These are phyloP conservation scores for Dryadomyces quercivorus DNA, from an alignment of 2,329 filamentous ascomycete species.

Conservation along the genomic window DNA sequence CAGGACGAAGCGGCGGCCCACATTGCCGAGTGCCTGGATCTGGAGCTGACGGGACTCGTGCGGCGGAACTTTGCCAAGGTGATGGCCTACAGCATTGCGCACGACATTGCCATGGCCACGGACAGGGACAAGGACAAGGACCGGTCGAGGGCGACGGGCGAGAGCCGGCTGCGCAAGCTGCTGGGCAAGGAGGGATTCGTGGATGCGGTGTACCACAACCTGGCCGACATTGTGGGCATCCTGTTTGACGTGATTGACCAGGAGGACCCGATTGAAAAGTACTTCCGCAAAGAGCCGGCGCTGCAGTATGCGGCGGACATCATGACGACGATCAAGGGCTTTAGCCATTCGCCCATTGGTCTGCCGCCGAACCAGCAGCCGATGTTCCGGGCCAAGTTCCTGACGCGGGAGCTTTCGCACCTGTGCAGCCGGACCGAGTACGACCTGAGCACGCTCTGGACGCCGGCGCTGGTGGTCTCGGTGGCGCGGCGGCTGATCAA, in stretches of 20 bases:
- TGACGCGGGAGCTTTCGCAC: slow-evolving; percentile 63
- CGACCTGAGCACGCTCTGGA: slow-evolving; percentile 58
- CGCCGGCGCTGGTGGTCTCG: slow-evolving; percentile 58
- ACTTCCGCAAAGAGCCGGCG: slow-evolving; percentile 45
- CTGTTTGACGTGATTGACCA: slow-evolving; percentile 70
- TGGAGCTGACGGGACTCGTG: slow-evolving; percentile 45
- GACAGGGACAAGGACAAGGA: slow-evolving; percentile 21
- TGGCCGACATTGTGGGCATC: slow-evolving; percentile 63
- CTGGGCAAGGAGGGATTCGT: slow-evolving; percentile 56
- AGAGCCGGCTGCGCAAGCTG: slow-evolving; percentile 54
- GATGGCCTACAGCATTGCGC: slow-evolving; percentile 72
- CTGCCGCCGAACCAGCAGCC: slow-evolving; percentile 78
- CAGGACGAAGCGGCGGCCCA: slow-evolving; percentile 50
- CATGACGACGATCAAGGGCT: slow-evolving; percentile 56
- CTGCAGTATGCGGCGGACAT: slow-evolving; percentile 50
- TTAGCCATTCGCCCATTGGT: slow-evolving; percentile 50
- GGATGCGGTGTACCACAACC: slow-evolving; percentile 52
- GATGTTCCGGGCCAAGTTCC: slow-evolving; percentile 65
- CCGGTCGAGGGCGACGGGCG: slow-evolving; percentile 39
- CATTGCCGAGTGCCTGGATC: slow-evolving; percentile 45
- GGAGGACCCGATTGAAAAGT: slow-evolving; percentile 59
- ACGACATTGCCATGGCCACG: slow-evolving; percentile 47
- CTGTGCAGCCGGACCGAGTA: slow-evolving; percentile 63
- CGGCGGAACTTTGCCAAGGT: slow-evolving; percentile 61
- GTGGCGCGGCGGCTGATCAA: slow-evolving; percentile 69